A percentile compares a stretch with the other conserved stretches of the same genome.
Evolutionary conservation across 2,329 filamentous ascomycete species (phyloP).

Genomic region (Colletotrichum cuscutae): DNA sequence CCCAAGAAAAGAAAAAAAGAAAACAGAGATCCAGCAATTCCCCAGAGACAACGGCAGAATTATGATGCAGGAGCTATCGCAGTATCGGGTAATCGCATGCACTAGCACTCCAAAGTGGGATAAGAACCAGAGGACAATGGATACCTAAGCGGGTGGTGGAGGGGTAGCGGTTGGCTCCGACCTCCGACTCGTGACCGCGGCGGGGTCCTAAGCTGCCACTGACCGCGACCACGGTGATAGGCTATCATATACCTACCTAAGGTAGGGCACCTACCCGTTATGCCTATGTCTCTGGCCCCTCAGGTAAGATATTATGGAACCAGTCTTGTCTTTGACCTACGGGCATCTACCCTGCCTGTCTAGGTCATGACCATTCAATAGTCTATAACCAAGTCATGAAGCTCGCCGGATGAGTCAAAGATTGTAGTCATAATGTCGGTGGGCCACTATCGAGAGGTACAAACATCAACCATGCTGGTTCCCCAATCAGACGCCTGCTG

Average conservation of each 20-base stretch:
- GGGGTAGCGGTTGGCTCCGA: slow-evolving; percentile 26
- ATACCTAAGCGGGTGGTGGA: background rate
- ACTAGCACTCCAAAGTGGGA: background rate
- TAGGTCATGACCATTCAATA: too few species aligned
- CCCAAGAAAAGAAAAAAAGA: slow-evolving; percentile 3
- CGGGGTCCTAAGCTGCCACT: background rate
- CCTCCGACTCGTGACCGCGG: slow-evolving; percentile 3
- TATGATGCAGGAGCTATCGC: slow-evolving; percentile 1
- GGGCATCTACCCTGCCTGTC: too few species aligned
- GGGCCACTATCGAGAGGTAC: background rate
- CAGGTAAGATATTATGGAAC: too few species aligned
- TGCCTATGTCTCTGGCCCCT: too few species aligned
- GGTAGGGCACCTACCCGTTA: background rate
- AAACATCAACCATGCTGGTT: background rate
- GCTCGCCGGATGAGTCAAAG: background rate
- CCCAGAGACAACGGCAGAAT: background rate
- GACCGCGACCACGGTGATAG: too few species aligned
- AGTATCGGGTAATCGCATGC: slow-evolving; percentile 17
- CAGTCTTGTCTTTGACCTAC: too few species aligned
- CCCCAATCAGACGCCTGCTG: background rate
- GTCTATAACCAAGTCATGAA: background rate
- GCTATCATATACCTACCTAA: too few species aligned
- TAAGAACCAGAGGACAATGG: background rate
- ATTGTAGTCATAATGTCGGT: background rate
- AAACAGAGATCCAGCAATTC: background rate